phyloP scores from a whole-genome alignment of 2,329 filamentous ascomycete genomes.

The Ophiocordyceps unilateralis region DNA sequence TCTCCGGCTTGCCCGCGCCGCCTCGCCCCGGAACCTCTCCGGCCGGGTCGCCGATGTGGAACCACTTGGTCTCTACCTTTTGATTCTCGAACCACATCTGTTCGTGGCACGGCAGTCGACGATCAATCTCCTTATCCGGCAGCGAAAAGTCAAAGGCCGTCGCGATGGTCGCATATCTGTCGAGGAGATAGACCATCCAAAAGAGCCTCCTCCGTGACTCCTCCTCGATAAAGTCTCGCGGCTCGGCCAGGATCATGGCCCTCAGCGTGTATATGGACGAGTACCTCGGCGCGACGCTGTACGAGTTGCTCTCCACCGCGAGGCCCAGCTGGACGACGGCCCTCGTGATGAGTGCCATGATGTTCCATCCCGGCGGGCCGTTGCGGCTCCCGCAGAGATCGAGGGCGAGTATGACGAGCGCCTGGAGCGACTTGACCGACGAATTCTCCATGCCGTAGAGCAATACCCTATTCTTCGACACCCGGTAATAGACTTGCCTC shows the following conservation, averaged over 20 bases:
- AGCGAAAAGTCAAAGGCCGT: constrained; percentile 87
- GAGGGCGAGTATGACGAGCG: constrained; percentile 69
- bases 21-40: too few relatives aligned
- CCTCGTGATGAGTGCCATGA: constrained; percentile 74
- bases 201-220: constrained; percentile 72
- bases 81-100: constrained; percentile 74
- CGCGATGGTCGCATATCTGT: constrained; percentile 77
- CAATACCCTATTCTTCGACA: constrained; percentile 72
- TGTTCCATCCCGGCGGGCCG: constrained; percentile 81
- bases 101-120: constrained; percentile 72
- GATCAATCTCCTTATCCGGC: constrained; percentile 77
- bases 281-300: constrained; percentile 60
- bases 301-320: constrained; percentile 66
- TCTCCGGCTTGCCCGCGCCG: constrained; percentile 55
- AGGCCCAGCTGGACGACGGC: constrained; percentile 79
- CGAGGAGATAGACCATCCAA: constrained; percentile 87
- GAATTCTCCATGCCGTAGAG: constrained; percentile 81
- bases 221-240: constrained; percentile 76
- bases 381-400: constrained; percentile 78
- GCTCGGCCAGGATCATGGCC: constrained; percentile 69
- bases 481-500: constrained; percentile 57
- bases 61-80: constrained; percentile 72
- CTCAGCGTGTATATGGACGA: constrained; percentile 79
- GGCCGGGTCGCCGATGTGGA: constrained; percentile 32
- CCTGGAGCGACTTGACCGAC: constrained; percentile 74